Evolutionary conservation across 805 yeast genomes (phyloP), one percentile per base, ranked within the genome.

Genomic region (Metschnikowia colocasiae): DNA sequence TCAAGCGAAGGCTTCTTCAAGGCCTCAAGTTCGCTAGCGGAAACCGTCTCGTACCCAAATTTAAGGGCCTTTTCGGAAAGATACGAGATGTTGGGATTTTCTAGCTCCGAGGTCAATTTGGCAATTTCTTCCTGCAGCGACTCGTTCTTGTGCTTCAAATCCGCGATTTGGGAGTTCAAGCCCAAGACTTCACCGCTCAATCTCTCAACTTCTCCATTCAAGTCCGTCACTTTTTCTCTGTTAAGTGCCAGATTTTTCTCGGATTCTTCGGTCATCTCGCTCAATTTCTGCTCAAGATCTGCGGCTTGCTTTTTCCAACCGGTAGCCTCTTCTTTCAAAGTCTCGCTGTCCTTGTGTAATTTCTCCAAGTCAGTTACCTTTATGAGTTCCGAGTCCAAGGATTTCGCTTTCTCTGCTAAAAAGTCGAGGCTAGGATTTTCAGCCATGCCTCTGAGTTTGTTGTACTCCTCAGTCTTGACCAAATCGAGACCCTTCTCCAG

Each of bases 1-100:
- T 48, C 51, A 2, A 50, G 16, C 25, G 55, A 38, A 12, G 68
- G 67, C 20, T 42, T 47, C 26, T 29, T 10, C 40, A 55, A 43
- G 6, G 22, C n/a, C 13, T 50, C 40, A 4, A 34, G 19, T 12
- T 54, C 53, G 5, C 22, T 49, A 1, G 16, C 20, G 4, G 53
- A 25, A 23, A 59, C 6, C 4, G 53, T 37, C 10, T 16, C 13
- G 41, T 34, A 36, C 2, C 41, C 46, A 5, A 45, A 15, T 8
- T 29, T 22, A 7, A 34, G 32, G 8, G 54, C 54, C 38, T 47
- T 50, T n/a, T 39, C 25, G 25, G 18, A 22, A 10, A 50, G 26
- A 18, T 45, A 42, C 1, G 34, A 32, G 20, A 39, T n/a, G 22
- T 37, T n/a, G 6, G 38, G 45, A 8, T 26, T 33, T 13, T 42